Percentiles rank a stretch among this genome's conserved stretches.
These are phyloP conservation scores for Dryadomyces quercus-mongolicae DNA, from an alignment of 2,329 filamentous ascomycete species.

Conservation along the genomic window DNA sequence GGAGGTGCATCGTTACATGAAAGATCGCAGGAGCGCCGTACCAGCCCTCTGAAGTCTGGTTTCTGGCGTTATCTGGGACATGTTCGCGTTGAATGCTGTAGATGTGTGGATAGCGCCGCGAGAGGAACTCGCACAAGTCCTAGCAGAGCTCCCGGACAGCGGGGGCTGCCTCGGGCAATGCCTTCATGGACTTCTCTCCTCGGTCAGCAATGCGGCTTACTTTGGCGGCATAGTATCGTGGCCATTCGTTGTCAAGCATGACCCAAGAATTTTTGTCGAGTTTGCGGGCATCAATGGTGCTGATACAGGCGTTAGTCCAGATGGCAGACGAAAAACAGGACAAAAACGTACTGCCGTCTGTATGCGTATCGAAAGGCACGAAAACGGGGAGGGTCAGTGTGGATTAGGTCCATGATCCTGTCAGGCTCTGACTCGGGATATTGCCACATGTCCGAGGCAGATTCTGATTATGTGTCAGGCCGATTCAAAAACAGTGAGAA, in stretches of 20 bases:
- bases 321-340: too few relatives aligned
- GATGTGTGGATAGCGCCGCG: background rate
- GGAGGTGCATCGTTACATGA: background rate
- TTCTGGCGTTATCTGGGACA: background rate
- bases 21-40: background rate
- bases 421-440: background rate
- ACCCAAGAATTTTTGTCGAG: conserved; percentile 1
- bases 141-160: background rate
- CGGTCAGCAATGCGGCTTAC: background rate
- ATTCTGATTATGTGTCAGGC: too few relatives aligned
- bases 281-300: background rate
- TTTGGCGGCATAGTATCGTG: background rate
- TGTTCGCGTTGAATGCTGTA: conserved; percentile 1
- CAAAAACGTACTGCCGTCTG: background rate
- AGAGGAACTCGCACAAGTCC: background rate
- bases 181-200: background rate
- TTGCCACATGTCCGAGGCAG: too few relatives aligned
- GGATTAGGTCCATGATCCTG: background rate
- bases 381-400: background rate
- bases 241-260: conserved; percentile 1
- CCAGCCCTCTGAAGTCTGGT: background rate
- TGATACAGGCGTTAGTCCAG: background rate
- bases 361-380: conserved; percentile 1
- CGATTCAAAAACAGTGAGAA: too few relatives aligned
- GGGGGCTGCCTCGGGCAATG: background rate